Evolutionary conservation across 73 alveolate species (phyloP).

Genomic region (Stentor roeselii): DNA sequence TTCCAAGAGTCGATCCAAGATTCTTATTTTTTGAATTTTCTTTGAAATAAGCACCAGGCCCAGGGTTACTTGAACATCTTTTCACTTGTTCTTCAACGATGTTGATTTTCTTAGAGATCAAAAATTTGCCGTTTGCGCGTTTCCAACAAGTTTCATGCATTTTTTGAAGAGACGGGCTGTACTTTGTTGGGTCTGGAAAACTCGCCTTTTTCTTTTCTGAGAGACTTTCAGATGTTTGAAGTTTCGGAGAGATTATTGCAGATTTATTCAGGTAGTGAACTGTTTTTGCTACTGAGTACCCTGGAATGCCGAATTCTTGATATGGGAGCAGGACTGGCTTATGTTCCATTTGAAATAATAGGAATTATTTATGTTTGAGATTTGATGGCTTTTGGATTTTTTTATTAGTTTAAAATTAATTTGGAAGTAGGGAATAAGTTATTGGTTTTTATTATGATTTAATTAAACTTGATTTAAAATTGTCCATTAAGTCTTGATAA

Average conservation of each 20-base stretch:
- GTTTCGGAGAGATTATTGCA: neutral
- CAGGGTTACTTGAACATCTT: neutral
- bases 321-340: too few species aligned
- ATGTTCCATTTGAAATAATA: too few species aligned
- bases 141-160: neutral
- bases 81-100: neutral
- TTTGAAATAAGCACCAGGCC: conserved; percentile 3
- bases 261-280: too few species aligned
- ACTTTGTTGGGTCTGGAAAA: neutral
- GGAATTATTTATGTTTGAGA: too few species aligned
- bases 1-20: neutral
- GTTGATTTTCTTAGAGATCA: neutral
- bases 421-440: too few species aligned
- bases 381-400: too few species aligned
- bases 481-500: too few species aligned
- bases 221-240: neutral
- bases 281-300: neutral
- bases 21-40: neutral
- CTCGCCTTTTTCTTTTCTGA: neutral
- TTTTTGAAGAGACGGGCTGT: neutral
- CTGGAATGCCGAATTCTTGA: neutral
- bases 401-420: too few species aligned
- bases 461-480: too few species aligned
- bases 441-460: too few species aligned
- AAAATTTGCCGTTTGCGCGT: neutral